These are phyloP conservation scores for Agaricus blazei DNA, from an alignment of 768 basidiomycete species.

Conservation along the genomic window DNA sequence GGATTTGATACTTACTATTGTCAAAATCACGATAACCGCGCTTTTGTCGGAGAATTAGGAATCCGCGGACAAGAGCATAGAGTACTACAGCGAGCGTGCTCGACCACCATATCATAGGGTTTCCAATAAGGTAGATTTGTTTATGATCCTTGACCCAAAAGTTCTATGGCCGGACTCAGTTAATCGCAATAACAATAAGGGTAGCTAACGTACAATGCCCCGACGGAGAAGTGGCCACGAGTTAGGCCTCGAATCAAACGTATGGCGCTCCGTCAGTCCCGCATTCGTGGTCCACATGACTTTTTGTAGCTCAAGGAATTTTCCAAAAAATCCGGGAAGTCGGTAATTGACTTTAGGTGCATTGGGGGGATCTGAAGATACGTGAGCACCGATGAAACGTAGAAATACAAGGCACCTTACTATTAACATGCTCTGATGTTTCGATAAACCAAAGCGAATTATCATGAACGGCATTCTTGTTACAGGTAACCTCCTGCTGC, in stretches of 20 bases:
- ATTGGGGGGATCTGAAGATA: conserved; percentile 53
- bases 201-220: conserved; percentile 72
- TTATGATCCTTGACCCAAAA: conserved; percentile 98
- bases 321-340: conserved; percentile 82
- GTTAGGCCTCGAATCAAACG: conserved; percentile 89
- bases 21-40: conserved; percentile 91
- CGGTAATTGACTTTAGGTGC: conserved; percentile 87
- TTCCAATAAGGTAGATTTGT: conserved; percentile 94
- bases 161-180: conserved; percentile 47
- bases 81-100: conserved; percentile 65
- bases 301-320: conserved; percentile 86
- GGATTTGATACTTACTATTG: conserved; percentile 56
- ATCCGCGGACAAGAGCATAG: conserved; percentile 66
- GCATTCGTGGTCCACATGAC: conserved; percentile 99
- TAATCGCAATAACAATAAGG: neutral
- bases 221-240: conserved; percentile 88
- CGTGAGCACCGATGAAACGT: neutral
- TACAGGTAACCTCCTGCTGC: conserved; percentile 99
- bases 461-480: conserved; percentile 86
- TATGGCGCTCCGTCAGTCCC: conserved; percentile 91
- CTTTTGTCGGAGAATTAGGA: conserved; percentile 85
- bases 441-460: conserved; percentile 96
- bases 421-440: conserved; percentile 59
- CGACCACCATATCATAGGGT: conserved; percentile 90
- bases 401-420: neutral